Conservation (phyloP, 2,329 filamentous ascomycete genomes). For the Sporothrix brasiliensis region DNA sequence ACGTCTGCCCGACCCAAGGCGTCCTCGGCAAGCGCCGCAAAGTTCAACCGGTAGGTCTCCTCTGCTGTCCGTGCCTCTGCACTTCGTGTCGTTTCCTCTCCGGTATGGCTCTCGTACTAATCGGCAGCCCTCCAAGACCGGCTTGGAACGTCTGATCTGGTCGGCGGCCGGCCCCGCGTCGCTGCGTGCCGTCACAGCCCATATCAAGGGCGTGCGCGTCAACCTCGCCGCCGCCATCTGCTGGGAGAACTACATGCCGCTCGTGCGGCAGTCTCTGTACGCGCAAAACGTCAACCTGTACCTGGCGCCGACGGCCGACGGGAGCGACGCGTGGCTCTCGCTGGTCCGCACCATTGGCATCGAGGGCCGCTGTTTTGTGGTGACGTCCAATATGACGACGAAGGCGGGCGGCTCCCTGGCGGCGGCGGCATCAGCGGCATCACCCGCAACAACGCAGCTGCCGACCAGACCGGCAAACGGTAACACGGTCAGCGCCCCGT, state of each 20-base stretch:
- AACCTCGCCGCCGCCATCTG: constrained; percentile 88
- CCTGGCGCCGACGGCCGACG: constrained; percentile 86
- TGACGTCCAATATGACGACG: constrained; percentile 83
- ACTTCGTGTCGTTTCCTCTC: background rate
- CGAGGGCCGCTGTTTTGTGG: constrained; percentile 82
- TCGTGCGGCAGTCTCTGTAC: constrained; percentile 82
- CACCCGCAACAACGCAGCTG: background rate
- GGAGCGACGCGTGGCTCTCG: constrained; percentile 76
- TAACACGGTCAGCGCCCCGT: background rate
- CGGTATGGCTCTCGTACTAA: constrained; percentile 8
- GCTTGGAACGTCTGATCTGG: constrained; percentile 82
- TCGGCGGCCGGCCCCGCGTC: constrained; percentile 80
- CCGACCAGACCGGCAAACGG: constrained; percentile 2
- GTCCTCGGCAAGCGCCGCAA: constrained; percentile 84
- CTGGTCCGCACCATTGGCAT: constrained; percentile 80
- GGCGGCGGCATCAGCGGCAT: background rate
- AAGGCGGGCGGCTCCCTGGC: background rate
- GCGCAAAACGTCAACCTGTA: constrained; percentile 90
- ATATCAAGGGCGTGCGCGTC: constrained; percentile 75
- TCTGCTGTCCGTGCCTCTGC: constrained; percentile 16
- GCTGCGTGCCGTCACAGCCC: constrained; percentile 75
- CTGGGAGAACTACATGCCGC: constrained; percentile 97
- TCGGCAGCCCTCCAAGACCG: constrained; percentile 58
- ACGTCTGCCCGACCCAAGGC: constrained; percentile 74
- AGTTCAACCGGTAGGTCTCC: constrained; percentile 74